These are phyloP conservation scores for Boletus bicolor DNA, from an alignment of 768 basidiomycete genomes.

Conservation along the genomic window DNA sequence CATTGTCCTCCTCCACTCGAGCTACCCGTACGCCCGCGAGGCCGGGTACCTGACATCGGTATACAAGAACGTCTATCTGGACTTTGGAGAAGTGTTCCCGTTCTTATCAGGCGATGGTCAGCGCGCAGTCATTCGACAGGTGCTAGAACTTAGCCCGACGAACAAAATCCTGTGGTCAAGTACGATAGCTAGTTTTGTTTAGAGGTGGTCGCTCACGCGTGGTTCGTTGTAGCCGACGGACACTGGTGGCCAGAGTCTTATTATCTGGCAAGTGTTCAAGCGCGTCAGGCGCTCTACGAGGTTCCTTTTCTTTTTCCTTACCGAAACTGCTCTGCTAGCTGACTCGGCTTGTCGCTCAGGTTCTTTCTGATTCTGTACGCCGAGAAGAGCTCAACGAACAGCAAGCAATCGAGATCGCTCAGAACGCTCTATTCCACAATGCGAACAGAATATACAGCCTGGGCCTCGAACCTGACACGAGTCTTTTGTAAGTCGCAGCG, in stretches of 20 bases:
- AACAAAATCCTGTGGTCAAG: constrained; percentile 84
- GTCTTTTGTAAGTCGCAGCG: constrained; percentile 1
- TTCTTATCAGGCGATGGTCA: constrained; percentile 64
- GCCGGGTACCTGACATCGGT: constrained; percentile 73
- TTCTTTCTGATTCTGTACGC: constrained; percentile 50
- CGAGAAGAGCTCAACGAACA: constrained; percentile 49
- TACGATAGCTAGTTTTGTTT: constrained; percentile 30
- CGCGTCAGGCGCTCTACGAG: constrained; percentile 57
- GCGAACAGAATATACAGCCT: constrained; percentile 63
- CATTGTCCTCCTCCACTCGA: constrained; percentile 69
- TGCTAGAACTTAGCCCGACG: constrained; percentile 69
- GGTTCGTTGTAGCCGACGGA: constrained; percentile 17
- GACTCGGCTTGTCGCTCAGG: constrained; percentile 58
- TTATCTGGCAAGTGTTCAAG: constrained; percentile 65
- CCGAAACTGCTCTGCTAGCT: constrained; percentile 30
- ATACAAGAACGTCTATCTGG: constrained; percentile 72
- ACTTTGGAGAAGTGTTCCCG: constrained; percentile 80
- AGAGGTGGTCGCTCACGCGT: neutral
- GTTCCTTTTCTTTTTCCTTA: constrained; percentile 32
- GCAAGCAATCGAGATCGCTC: constrained; percentile 52
- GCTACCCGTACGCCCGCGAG: constrained; percentile 78
- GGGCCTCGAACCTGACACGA: constrained; percentile 37
- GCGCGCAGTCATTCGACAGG: constrained; percentile 52
- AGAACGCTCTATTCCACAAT: constrained; percentile 62
- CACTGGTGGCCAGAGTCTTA: constrained; percentile 71